These are phyloP conservation scores for Parasitella parasitica DNA, from an alignment of 371 early-diverging fungal genomes.

Conservation along the genomic window DNA sequence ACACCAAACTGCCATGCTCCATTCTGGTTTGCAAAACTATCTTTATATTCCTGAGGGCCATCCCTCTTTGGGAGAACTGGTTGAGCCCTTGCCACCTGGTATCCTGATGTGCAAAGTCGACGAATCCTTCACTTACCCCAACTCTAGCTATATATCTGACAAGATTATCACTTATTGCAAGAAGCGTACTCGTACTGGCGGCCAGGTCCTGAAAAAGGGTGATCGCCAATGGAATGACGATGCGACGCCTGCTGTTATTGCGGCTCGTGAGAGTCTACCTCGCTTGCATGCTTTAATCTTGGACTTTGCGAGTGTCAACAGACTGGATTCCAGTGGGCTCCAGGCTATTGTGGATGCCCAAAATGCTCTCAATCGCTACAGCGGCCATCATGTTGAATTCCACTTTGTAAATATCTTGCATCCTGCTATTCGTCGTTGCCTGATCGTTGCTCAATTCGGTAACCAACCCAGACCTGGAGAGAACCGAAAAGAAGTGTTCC, in stretches of 20 bases:
- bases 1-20: background rate
- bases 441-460: constrained; percentile 49
- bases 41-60: constrained; percentile 44
- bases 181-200: constrained; percentile 26
- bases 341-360: constrained; percentile 62
- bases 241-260: constrained; percentile 18
- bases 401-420: constrained; percentile 49
- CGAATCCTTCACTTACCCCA: constrained; percentile 71
- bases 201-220: constrained; percentile 22
- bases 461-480: constrained; percentile 21
- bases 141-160: constrained; percentile 54
- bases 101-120: constrained; percentile 60
- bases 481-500: constrained; percentile 30
- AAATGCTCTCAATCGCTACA: constrained; percentile 49
- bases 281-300: constrained; percentile 60
- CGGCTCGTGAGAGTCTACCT: constrained; percentile 33
- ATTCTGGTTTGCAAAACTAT: constrained; percentile 24
- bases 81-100: constrained; percentile 53
- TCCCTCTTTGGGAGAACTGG: constrained; percentile 34
- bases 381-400: constrained; percentile 52
- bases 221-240: constrained; percentile 55
- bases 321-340: constrained; percentile 63
- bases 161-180: constrained; percentile 44
- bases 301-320: constrained; percentile 64
- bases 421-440: constrained; percentile 35